Evolutionary conservation across 192 early-diverging fungal genomes (phyloP).

Genomic region (Backusella morwellensis): DNA sequence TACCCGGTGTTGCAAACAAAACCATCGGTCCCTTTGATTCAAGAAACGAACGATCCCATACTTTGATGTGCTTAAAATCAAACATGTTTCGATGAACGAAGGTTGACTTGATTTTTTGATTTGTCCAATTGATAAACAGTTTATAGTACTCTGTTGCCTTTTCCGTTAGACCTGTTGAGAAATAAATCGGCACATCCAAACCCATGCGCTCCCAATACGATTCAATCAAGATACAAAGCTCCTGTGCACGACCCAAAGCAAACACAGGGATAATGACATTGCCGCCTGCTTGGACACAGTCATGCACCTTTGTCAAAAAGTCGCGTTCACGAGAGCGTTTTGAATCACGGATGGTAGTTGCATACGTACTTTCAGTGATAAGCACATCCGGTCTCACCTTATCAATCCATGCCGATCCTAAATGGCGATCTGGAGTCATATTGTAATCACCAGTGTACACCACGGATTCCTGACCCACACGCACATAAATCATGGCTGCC

Average conservation of each 20-base stretch:
- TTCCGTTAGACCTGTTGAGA: constrained; percentile 92
- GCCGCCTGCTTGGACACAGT: constrained; percentile 72
- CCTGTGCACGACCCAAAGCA: constrained; percentile 96
- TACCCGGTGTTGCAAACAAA: constrained; percentile 95
- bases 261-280: constrained; percentile 98
- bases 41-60: constrained; percentile 69
- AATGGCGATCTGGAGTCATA: constrained; percentile 88
- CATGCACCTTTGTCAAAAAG: constrained; percentile 87
- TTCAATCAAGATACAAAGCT: constrained; percentile 95
- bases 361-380: constrained; percentile 97
- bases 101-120: constrained; percentile 92
- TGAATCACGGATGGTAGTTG: constrained; percentile 92
- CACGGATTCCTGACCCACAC: constrained; percentile 71
- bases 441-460: constrained; percentile 91
- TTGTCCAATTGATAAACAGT: constrained; percentile 97
- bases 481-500: constrained; percentile 93
- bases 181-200: constrained; percentile 88
- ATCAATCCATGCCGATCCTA: constrained; percentile 97
- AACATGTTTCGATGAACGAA: constrained; percentile 97
- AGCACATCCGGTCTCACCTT: constrained; percentile 86
- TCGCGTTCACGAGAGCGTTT: constrained; percentile 91
- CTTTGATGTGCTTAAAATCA: constrained; percentile 92
- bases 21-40: constrained; percentile 92
- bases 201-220: constrained; percentile 95
- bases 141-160: constrained; percentile 96